Base-by-base conservation (phyloP, 306 rosid genomes). In the Urtica urens region DNA sequence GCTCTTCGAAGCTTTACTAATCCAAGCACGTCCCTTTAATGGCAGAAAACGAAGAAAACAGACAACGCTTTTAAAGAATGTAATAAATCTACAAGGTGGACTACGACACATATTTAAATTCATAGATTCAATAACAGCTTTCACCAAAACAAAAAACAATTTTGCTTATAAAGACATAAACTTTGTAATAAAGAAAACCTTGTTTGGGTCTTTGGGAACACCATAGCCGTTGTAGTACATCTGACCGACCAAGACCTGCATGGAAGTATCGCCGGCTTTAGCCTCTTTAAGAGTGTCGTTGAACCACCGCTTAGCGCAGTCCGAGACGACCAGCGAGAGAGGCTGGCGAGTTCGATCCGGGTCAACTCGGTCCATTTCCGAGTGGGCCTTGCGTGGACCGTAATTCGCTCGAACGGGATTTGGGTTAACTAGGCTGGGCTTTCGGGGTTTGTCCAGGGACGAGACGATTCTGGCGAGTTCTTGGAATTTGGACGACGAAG, bases 181-280 rank as follows among this genome's bases (percentile, higher is more conserved):
- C n/a, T n/a, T n/a, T n/a, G n/a, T n/a, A n/a, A n/a, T n/a, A n/a
- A n/a, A n/a, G n/a, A n/a, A n/a, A n/a, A 86, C 94, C 94, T 75
- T 82, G 44, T 47, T 55, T 26, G 82, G 74, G 61, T 82, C 59
- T 72, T 25, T 75, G 4, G 71, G 44, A 56, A 82, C 84, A 23
- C 96, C 96, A 62, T 87, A 82, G 55, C 94, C 96, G 47, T 71
- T 68, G 51, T 46, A 58, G 53, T 79, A 79, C 94, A 87, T 87
- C 58, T 87, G 88, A 2, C 75, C 87, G 23, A 78, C 85, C 49
- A 86, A 63, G 65, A 86, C 66, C 67, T 86, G 88, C 87, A 78
- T 79, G 24, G 68, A 27, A 30, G 19, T 34, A 37, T 82, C 92
- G 0, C 96, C 96, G 31, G 77, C 67, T 55, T 58, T 79, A 1